phyloP scores from a whole-genome alignment of 2,329 filamentous ascomycete genomes.

The Tolypocladium amazonense region DNA sequence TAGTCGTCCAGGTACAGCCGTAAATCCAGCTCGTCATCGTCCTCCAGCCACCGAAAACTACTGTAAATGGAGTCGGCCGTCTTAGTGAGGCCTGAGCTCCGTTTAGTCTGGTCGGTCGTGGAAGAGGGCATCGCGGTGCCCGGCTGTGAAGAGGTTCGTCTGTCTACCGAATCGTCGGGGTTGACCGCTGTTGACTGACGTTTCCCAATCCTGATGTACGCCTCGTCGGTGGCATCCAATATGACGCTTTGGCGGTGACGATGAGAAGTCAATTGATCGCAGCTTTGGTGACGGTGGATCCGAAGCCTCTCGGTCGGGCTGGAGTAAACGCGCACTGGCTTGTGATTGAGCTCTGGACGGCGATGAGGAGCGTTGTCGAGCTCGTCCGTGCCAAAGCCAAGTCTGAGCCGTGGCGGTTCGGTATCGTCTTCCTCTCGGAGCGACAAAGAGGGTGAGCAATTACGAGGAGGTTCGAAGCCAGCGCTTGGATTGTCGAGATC shows the following conservation, averaged over 20 bases:
- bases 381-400: conserved; percentile 7
- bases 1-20: conserved; percentile 60
- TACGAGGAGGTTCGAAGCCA: conserved; percentile 12
- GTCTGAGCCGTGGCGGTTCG: not conserved
- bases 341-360: not conserved
- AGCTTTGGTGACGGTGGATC: conserved; percentile 54
- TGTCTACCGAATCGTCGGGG: not conserved
- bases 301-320: not conserved
- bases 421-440: conserved; percentile 1
- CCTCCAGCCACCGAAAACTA: conserved; percentile 64
- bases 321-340: conserved; percentile 1
- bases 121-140: conserved; percentile 13
- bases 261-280: conserved; percentile 55
- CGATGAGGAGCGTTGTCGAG: conserved; percentile 7
- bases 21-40: conserved; percentile 59
- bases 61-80: conserved; percentile 50
- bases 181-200: conserved; percentile 10
- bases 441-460: conserved; percentile 9
- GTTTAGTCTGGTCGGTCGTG: conserved; percentile 7
- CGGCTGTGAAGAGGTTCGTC: not conserved
- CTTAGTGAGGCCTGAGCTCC: conserved; percentile 8
- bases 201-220: conserved; percentile 14
- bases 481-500: conserved; percentile 16
- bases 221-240: conserved; percentile 15
- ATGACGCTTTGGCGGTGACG: conserved; percentile 26